These are phyloP conservation scores for Cladosporium cucumerinum DNA, from an alignment of 2,329 filamentous ascomycete species.

Conservation along the genomic window DNA sequence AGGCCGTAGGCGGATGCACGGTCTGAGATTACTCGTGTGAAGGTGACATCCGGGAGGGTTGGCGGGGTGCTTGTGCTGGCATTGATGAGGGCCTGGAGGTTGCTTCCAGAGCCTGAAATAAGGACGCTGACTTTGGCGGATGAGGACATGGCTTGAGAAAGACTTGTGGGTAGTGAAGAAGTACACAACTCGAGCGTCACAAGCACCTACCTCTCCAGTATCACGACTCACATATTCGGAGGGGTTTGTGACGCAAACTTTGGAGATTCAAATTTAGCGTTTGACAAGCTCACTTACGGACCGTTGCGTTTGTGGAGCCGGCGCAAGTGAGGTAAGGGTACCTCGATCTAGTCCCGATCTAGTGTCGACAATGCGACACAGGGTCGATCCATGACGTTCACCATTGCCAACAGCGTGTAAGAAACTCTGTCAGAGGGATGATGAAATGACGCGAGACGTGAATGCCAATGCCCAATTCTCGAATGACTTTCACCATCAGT, in stretches of 20 bases:
- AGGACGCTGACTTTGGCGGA: constrained; percentile 33
- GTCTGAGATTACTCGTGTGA: constrained; percentile 65
- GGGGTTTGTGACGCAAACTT: constrained; percentile 5
- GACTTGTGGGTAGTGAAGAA: neutral
- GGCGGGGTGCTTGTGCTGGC: constrained; percentile 54
- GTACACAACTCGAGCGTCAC: neutral
- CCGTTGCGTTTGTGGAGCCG: neutral
- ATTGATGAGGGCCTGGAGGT: constrained; percentile 74
- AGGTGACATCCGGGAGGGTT: constrained; percentile 50
- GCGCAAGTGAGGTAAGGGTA: neutral
- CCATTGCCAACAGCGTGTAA: neutral
- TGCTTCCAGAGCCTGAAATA: constrained; percentile 71
- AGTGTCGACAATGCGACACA: neutral
- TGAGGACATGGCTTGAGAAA: constrained; percentile 1
- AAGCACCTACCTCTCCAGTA: neutral
- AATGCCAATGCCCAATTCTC: neutral
- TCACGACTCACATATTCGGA: neutral
- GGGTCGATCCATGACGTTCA: neutral
- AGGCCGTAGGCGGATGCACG: constrained; percentile 63
- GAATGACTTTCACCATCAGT: neutral
- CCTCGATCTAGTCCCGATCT: neutral
- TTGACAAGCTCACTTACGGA: neutral
- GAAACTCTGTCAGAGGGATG: neutral
- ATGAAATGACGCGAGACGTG: neutral
- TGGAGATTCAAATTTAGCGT: neutral